These are phyloP conservation scores for Epichloe gansuensis DNA, from an alignment of 2,329 filamentous ascomycete species.

Conservation along the genomic window DNA sequence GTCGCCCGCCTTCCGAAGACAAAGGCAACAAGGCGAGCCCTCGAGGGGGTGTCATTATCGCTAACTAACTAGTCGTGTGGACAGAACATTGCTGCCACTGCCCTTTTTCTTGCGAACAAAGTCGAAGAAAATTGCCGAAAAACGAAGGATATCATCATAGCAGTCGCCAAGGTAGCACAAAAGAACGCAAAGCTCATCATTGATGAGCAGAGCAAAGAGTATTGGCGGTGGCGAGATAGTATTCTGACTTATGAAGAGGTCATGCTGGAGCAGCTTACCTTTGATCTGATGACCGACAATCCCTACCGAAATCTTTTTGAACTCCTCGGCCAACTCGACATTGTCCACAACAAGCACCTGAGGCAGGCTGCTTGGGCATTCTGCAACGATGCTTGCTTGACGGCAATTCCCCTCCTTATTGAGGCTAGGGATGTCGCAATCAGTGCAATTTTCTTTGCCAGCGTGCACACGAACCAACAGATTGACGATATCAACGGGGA, in stretches of 20 bases:
- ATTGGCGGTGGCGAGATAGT: conserved; percentile 93
- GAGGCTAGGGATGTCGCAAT: conserved; percentile 71
- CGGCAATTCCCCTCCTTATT: conserved; percentile 70
- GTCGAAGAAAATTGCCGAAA: conserved; percentile 95
- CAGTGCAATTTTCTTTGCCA: conserved; percentile 75
- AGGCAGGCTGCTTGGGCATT: conserved; percentile 88
- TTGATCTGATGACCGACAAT: conserved; percentile 82
- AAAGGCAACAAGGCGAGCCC: not conserved
- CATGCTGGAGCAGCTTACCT: conserved; percentile 82
- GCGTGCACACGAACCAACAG: conserved; percentile 57
- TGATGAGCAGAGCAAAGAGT: conserved; percentile 95
- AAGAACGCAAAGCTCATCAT: conserved; percentile 84
- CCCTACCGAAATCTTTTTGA: conserved; percentile 78
- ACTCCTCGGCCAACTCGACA: conserved; percentile 57
- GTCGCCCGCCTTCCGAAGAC: not conserved
- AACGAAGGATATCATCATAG: conserved; percentile 87
- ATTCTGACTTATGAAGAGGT: conserved; percentile 87
- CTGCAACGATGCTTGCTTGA: conserved; percentile 79
- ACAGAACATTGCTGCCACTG: conserved; percentile 74
- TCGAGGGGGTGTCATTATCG: not conserved
- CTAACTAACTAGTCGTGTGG: conserved; percentile 1
- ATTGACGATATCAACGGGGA: conserved; percentile 65
- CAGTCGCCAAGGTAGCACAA: conserved; percentile 86
- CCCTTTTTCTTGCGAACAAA: conserved; percentile 90
- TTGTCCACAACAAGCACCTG: conserved; percentile 68